These are phyloP conservation scores for Neurospora terricola DNA, from an alignment of 495 filamentous ascomycete genomes.

Conservation along the genomic window DNA sequence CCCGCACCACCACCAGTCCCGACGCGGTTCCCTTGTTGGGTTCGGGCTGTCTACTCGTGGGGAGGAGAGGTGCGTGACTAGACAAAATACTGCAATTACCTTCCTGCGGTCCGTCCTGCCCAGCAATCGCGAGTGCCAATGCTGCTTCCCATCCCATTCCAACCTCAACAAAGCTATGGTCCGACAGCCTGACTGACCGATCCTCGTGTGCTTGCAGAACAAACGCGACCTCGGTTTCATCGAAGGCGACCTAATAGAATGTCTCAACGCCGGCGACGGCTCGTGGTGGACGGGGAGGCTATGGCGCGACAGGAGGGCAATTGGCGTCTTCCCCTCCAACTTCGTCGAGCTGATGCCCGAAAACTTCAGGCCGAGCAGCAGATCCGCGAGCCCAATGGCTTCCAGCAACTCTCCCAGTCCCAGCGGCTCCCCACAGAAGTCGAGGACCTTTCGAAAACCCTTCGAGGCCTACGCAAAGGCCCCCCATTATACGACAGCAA, in stretches of 20 bases:
- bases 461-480: conserved; percentile 57
- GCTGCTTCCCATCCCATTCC: neutral
- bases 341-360: conserved; percentile 88
- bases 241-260: conserved; percentile 96
- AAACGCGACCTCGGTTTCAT: conserved; percentile 92
- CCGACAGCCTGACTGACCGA: conserved; percentile 2
- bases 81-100: neutral
- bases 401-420: conserved; percentile 39
- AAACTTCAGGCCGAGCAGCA: conserved; percentile 67
- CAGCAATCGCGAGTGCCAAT: conserved; percentile 1
- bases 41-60: conserved; percentile 90
- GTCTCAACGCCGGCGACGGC: conserved; percentile 92
- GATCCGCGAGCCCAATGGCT: conserved; percentile 66
- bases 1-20: conserved; percentile 59
- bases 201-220: conserved; percentile 37
- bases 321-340: conserved; percentile 92
- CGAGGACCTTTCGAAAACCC: conserved; percentile 58
- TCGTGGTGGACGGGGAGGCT: conserved; percentile 96
- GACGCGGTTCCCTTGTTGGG: conserved; percentile 89
- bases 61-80: conserved; percentile 66
- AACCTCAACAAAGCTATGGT: neutral
- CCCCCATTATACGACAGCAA: conserved; percentile 42
- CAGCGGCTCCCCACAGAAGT: conserved; percentile 43
- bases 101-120: conserved; percentile 3
- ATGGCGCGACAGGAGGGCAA: conserved; percentile 72